These are phyloP conservation scores for Ascochyta koolunga DNA, from an alignment of 2,329 filamentous ascomycete species.

Conservation along the genomic window DNA sequence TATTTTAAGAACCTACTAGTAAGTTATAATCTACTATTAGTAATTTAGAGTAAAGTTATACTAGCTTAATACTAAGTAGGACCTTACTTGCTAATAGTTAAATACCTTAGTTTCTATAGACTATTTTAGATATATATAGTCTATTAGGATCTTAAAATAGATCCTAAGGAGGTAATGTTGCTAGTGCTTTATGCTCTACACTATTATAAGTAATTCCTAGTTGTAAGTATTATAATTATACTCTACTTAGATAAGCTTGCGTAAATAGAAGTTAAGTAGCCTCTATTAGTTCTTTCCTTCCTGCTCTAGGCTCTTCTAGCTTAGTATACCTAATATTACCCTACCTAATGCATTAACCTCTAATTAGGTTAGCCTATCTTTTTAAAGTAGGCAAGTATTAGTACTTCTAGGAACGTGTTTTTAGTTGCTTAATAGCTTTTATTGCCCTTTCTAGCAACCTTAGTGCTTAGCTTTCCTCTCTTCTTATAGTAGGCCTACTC, in stretches of 20 bases:
- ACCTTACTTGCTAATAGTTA: not conserved
- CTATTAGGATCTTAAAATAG: constrained; percentile 5
- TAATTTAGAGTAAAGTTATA: not conserved
- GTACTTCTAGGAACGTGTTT: too few relatives aligned
- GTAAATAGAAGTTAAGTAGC: not conserved
- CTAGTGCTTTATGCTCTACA: constrained; percentile 9
- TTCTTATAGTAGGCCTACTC: too few relatives aligned
- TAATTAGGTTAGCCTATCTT: too few relatives aligned
- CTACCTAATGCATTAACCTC: not conserved
- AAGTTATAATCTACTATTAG: too few relatives aligned
- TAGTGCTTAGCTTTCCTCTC: too few relatives aligned
- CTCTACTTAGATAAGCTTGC: constrained; percentile 3
- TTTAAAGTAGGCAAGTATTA: too few relatives aligned
- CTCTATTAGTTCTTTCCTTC: not conserved
- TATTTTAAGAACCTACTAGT: too few relatives aligned
- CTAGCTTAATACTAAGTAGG: not conserved
- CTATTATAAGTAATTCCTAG: constrained; percentile 4
- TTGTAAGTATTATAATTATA: constrained; percentile 14
- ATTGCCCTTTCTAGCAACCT: too few relatives aligned
- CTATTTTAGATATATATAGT: constrained; percentile 13
- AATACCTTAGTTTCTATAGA: constrained; percentile 13
- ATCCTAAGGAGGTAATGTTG: constrained; percentile 1
- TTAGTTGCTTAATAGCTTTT: too few relatives aligned
- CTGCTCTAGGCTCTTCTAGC: not conserved
- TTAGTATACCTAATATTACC: not conserved